Conservation (phyloP, 257 asterid species). For the Jacaranda mimosifolia region DNA sequence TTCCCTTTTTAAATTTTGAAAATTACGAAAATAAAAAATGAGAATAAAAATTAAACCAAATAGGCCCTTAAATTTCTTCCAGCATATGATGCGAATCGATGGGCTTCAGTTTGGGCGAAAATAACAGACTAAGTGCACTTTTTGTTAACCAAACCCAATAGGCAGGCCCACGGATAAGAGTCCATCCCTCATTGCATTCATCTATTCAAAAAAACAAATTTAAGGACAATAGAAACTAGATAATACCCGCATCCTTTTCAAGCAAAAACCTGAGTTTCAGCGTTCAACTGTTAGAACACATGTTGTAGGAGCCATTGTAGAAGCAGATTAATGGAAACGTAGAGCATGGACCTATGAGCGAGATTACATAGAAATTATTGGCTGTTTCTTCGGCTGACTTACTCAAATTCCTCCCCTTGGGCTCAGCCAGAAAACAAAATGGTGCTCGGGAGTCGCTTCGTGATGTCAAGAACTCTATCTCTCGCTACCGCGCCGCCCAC, state of each 20-base stretch:
- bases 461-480: conserved; percentile 55
- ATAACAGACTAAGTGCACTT: too few species aligned
- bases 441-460: conserved; percentile 50
- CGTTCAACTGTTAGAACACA: not conserved
- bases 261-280: not conserved
- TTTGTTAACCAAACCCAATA: not conserved
- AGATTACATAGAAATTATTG: not conserved
- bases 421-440: conserved; percentile 32
- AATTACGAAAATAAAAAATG: too few species aligned
- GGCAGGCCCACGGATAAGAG: conserved; percentile 1
- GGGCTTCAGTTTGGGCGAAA: conserved; percentile 8
- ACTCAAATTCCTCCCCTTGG: not conserved
- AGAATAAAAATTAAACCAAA: too few species aligned
- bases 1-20: too few species aligned
- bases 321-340: conserved; percentile 4
- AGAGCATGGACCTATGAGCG: not conserved
- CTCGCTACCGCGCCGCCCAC: conserved; percentile 52
- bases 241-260: not conserved
- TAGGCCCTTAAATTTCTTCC: too few species aligned
- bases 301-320: not conserved
- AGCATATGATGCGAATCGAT: not conserved
- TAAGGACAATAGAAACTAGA: not conserved
- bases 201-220: not conserved
- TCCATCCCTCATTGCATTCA: not conserved
- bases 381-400: not conserved